These are phyloP conservation scores for Fusarium hainanense DNA, from an alignment of 2,329 filamentous ascomycete genomes.

Conservation along the genomic window DNA sequence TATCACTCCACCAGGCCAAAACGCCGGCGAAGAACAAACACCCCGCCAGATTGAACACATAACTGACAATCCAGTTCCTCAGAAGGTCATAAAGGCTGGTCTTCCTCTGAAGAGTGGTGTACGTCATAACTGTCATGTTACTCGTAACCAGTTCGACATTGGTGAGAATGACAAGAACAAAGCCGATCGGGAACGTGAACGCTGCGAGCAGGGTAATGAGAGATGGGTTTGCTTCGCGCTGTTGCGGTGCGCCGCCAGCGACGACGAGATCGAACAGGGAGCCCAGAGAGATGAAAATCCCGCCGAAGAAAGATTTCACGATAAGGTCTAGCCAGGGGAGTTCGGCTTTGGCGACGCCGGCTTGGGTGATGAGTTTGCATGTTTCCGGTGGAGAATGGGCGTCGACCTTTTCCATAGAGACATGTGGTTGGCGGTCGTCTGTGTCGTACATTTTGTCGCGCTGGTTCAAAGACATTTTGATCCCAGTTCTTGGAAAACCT, in stretches of 20 bases:
- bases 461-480: background rate
- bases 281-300: accelerated
- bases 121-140: background rate
- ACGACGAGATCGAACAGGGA: background rate
- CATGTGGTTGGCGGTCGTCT: background rate
- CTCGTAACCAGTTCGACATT: background rate
- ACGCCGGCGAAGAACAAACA: background rate
- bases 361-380: background rate
- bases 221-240: background rate
- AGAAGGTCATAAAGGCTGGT: background rate
- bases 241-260: accelerated
- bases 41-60: background rate
- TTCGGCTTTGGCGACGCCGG: background rate
- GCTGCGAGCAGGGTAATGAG: background rate
- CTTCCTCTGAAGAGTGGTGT: background rate
- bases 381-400: background rate
- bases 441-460: background rate
- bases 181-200: background rate
- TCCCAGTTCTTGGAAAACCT: accelerated
- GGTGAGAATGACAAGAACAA: background rate
- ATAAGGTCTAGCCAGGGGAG: background rate
- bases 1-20: background rate
- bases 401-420: background rate
- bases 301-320: background rate
- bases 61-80: background rate